Base-by-base conservation (phyloP, 1,284 basidiomycete genomes). In the Singerocomus inundabilis region DNA sequence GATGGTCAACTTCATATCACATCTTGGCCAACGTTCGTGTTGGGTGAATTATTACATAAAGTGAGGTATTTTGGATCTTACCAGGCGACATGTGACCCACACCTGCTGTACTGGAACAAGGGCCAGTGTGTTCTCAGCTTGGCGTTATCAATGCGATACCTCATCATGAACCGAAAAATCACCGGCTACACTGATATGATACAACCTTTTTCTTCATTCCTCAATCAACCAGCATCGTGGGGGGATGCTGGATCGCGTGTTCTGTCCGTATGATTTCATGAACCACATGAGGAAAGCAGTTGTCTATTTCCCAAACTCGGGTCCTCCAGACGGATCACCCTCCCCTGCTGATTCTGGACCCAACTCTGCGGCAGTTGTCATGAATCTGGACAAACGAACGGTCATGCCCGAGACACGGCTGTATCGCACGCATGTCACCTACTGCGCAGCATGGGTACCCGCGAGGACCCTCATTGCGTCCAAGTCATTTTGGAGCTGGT, bases 401-500 rank as follows among this genome's bases (percentile, higher is more conserved):
- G 51, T 55, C 28, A 54, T 44, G 28, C 28, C 18, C 15, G 18
- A 8, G 8, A 24, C 13, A 28, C 6, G 26, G n/a, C 5, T 32
- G 15, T 12, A 36, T 26, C 26, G 18, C 13, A n/a, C n/a, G 21
- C 29, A 24, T n/a, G 29, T 25, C 31, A 52, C 80, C 54, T 58
- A 86, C 84, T 85, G 86, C 41, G 85, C 84, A 18, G 84, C 84
- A 65, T 89, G 85, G 42, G 82, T 72, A 1, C 83, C 85, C 16
- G 84, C 80, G 57, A 89, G 81, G 11, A 79, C 78, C 44, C 80
- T 72, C 84, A 88, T 87, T 11, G 85, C 80, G 55, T 86, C 77
- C 44, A 88, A 67, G 69, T 88, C 85, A 42, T 77, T 73, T 60
- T 85, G 82, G 46, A 88, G 73, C 49, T 81, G 79, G 62, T 85